Evolutionary conservation across 768 basidiomycete species (phyloP).

Genomic region (Rhodotorula sphaerocarpa): DNA sequence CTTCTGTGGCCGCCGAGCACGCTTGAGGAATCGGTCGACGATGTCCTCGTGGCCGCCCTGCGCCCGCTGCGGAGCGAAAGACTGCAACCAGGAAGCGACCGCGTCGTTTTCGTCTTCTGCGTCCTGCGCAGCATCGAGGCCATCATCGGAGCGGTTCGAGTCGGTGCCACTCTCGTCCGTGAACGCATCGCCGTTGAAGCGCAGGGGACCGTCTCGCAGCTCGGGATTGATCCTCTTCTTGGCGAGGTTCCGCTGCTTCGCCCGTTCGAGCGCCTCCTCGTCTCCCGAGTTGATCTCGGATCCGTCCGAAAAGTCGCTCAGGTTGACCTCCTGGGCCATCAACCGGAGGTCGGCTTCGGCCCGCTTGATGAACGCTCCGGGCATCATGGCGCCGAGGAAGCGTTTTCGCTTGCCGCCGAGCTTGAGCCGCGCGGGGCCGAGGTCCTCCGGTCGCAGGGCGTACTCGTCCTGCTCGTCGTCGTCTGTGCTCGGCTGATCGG

Average conservation of each 20-base stretch:
- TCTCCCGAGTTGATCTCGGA: constrained; percentile 31
- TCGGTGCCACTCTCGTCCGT: constrained; percentile 28
- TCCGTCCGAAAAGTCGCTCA: constrained; percentile 6
- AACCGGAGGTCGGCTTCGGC: constrained; percentile 35
- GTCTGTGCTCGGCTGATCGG: constrained; percentile 2
- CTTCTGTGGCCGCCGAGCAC: constrained; percentile 3
- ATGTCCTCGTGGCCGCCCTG: constrained; percentile 15
- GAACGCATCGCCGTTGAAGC: constrained; percentile 16
- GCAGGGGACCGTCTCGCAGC: constrained; percentile 17
- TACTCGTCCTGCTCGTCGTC: constrained; percentile 6
- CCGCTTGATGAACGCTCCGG: constrained; percentile 35
- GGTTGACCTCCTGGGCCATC: constrained; percentile 33
- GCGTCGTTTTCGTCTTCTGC: constrained; percentile 24
- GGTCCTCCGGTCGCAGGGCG: neutral
- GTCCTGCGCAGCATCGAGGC: neutral
- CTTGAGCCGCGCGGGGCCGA: neutral
- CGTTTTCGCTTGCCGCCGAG: constrained; percentile 24
- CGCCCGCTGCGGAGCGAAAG: constrained; percentile 15
- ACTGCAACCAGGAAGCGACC: constrained; percentile 26
- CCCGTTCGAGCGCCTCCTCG: constrained; percentile 12
- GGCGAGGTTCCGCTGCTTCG: constrained; percentile 5
- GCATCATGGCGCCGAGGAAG: constrained; percentile 36
- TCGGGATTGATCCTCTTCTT: constrained; percentile 1
- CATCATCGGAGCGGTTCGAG: constrained; percentile 2
- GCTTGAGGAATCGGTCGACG: constrained; percentile 34